These are phyloP conservation scores for Solanum sparsipilum DNA, from an alignment of 257 asterid genomes.

Conservation along the genomic window DNA sequence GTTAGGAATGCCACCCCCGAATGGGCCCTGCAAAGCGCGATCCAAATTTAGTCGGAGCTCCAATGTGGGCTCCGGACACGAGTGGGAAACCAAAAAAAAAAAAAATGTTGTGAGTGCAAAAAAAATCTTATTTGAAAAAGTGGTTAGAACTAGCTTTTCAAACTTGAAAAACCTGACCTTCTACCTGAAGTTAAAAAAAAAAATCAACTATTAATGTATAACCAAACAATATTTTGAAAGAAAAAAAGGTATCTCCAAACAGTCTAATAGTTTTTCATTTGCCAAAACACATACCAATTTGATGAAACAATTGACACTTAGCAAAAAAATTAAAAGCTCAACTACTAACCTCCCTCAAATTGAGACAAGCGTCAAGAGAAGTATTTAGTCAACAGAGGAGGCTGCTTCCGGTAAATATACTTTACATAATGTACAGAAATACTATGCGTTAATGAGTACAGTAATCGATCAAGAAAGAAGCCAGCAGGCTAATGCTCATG, in stretches of 20 bases:
- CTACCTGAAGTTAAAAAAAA: background rate
- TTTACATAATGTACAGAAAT: slow-evolving; percentile 45
- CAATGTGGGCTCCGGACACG: too few species aligned
- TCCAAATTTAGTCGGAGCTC: too few species aligned
- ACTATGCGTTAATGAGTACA: slow-evolving; percentile 7
- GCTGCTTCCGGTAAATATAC: slow-evolving; percentile 10
- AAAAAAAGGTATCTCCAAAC: background rate
- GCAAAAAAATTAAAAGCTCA: background rate
- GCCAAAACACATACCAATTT: background rate
- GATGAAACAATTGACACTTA: background rate
- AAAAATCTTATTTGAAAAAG: background rate
- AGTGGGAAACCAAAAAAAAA: too few species aligned
- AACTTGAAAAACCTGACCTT: background rate
- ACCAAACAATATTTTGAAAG: background rate
- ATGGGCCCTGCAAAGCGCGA: too few species aligned
- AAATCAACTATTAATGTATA: background rate
- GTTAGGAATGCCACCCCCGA: too few species aligned
- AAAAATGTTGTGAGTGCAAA: too few species aligned
- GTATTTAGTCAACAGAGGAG: background rate
- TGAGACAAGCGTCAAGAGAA: background rate
- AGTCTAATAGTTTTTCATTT: background rate
- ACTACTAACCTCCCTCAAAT: background rate
- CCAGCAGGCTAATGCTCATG: slow-evolving; percentile 45
- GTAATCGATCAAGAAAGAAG: background rate
- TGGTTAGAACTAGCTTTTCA: background rate